Conservation (phyloP, 2,329 filamentous ascomycete genomes). For the Clarireedia sp. region DNA sequence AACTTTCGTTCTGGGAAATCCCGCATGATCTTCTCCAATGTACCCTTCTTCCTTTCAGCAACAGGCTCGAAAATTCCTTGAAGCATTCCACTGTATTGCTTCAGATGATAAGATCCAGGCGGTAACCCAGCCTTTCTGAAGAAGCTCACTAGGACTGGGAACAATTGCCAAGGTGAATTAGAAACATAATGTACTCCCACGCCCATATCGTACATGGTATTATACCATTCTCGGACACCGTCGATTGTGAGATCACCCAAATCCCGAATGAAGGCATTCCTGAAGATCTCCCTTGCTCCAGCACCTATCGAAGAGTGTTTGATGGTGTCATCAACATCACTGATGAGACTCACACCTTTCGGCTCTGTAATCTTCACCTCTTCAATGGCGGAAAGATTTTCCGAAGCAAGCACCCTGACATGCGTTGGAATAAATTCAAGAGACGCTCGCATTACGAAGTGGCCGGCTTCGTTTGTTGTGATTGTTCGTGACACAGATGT, state of each 20-base stretch:
- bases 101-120: slow-evolving; percentile 84
- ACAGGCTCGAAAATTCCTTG: slow-evolving; percentile 98
- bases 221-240: slow-evolving; percentile 88
- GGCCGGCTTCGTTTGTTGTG: slow-evolving; percentile 78
- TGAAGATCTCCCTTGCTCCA: slow-evolving; percentile 88
- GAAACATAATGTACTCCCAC: slow-evolving; percentile 95
- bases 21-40: slow-evolving; percentile 72
- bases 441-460: slow-evolving; percentile 73
- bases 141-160: slow-evolving; percentile 77
- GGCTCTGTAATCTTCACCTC: slow-evolving; percentile 70
- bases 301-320: slow-evolving; percentile 87
- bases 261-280: slow-evolving; percentile 89
- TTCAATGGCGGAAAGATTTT: slow-evolving; percentile 74
- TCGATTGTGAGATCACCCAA: slow-evolving; percentile 73
- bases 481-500: slow-evolving; percentile 79
- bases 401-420: slow-evolving; percentile 77
- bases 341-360: slow-evolving; percentile 82
- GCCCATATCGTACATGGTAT: slow-evolving; percentile 64
- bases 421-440: slow-evolving; percentile 88
- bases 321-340: slow-evolving; percentile 95
- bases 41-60: slow-evolving; percentile 85
- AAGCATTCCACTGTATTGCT: slow-evolving; percentile 93
- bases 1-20: slow-evolving; percentile 91
- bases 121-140: slow-evolving; percentile 76
- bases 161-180: slow-evolving; percentile 98